Conservation (phyloP, 305 asterid genomes). For the Solanum hybrid region DNA sequence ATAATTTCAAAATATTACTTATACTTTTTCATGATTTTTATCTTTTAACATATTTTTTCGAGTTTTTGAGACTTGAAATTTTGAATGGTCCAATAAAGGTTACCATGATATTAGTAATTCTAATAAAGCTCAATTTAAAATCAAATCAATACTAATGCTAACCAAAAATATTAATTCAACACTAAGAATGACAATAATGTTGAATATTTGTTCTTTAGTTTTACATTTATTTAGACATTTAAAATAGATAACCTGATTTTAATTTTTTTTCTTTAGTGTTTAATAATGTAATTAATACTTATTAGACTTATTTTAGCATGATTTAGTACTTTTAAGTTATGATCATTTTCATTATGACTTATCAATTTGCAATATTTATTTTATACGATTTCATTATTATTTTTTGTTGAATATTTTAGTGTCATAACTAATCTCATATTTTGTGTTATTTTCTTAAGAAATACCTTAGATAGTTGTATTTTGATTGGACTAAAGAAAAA, state of each 20-base stretch:
- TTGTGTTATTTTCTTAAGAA: too few relatives aligned
- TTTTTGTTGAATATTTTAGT: background rate
- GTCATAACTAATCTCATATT: background rate
- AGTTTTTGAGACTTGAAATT: background rate
- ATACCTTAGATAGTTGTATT: background rate
- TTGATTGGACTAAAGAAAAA: background rate
- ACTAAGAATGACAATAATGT: background rate
- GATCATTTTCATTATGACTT: background rate
- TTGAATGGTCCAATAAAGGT: background rate
- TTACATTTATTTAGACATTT: background rate
- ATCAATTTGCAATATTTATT: background rate
- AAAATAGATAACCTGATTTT: background rate
- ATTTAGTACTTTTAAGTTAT: background rate
- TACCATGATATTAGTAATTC: background rate
- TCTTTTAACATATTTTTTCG: too few relatives aligned
- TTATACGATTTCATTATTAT: too few relatives aligned
- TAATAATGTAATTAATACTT: background rate
- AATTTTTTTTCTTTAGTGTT: background rate
- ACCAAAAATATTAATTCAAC: background rate
- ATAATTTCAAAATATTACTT: background rate
- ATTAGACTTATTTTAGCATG: background rate
- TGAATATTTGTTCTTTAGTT: background rate
- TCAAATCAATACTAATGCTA: background rate
- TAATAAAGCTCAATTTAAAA: background rate
- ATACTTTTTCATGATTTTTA: background rate